Base-by-base conservation (phyloP, 192 early-diverging fungal species). In the Coemansia sp. region DNA sequence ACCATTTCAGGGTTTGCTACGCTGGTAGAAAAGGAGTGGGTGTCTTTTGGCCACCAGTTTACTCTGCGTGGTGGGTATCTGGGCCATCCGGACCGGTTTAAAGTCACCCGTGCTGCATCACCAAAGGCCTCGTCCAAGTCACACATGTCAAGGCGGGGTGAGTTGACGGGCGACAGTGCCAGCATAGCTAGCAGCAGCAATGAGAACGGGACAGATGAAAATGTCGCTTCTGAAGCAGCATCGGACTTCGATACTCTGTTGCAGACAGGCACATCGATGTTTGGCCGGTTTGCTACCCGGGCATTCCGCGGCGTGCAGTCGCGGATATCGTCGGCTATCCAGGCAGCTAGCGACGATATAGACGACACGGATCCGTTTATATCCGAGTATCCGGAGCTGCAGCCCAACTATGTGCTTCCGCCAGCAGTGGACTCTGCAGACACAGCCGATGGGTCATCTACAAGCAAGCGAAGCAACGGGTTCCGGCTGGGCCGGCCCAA, bases 41-140 rank as follows among this genome's bases (percentile, higher is more conserved):
- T 93, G 19, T 89, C 93, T 14, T 96, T 96, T 82, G 96, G 96
- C 26, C 90, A 92, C 79, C 96, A 99, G 63, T 99, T 99, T 65
- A 80, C 85, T 23, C 88, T 93, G 72, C 86, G 96, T 12, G 90
- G 91, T 54, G 96, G 94, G 1, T 94, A 94, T 62, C 68, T 90
- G n/a, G 85, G 88, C 21, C 86, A 89, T 40, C 86, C 90, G 30
- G 83, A 83, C 52, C 81, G 82, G 47, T 88, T 87, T 71, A 65
- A 50, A n/a, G 75, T 87, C 8, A 39, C 49, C 8, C 42, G 72
- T 0, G 72, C 65, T 10, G 43, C 21, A n/a, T 35, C 18, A 33
- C 49, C 31, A 15, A 35, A 41, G 6, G 30, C 30, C 6, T 31
- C 30, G 6, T 31, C 30, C 3, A 31, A 31, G 6, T 31, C 30